Percentiles rank a stretch among this genome's conserved stretches.
Evolutionary conservation across 192 early-diverging fungal species (phyloP).

Genomic region (Funneliformis mosseae): DNA sequence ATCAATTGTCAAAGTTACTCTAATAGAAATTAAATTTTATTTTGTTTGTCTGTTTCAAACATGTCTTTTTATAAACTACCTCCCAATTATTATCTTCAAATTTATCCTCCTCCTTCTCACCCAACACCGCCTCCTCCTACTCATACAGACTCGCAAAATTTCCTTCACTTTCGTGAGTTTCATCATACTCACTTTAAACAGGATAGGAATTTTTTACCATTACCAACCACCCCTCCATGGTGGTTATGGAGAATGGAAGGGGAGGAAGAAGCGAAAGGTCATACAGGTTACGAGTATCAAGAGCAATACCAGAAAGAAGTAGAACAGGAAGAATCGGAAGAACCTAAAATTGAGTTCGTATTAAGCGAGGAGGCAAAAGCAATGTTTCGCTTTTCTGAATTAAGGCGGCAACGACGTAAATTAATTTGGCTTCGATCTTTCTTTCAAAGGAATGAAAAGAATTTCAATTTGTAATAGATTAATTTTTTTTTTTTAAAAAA

Average conservation of each 20-base stretch:
- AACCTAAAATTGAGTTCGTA: conserved; percentile 12
- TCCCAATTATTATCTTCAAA: conserved; percentile 1
- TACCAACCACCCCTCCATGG: not conserved
- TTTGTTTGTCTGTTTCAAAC: not conserved
- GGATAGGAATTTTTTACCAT: conserved; percentile 9
- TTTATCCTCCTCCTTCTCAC: not conserved
- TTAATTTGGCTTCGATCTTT: not conserved
- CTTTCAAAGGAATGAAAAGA: not conserved
- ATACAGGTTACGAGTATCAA: not conserved
- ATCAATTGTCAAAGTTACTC: too few species aligned
- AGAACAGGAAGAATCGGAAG: not conserved
- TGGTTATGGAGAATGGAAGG: conserved; percentile 10
- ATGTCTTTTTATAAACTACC: not conserved
- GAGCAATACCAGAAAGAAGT: not conserved
- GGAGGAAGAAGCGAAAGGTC: not conserved
- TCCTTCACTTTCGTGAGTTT: conserved; percentile 18
- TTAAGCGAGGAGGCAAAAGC: conserved; percentile 24
- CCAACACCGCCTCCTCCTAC: not conserved
- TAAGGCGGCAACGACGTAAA: conserved; percentile 9
- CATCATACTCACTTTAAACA: conserved; percentile 8
- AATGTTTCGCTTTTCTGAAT: conserved; percentile 29
- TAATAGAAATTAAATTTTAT: too few species aligned
- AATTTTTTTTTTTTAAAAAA: too few species aligned
- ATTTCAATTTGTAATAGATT: too few species aligned
- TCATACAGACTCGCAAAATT: not conserved